Conservation (phyloP, 495 filamentous ascomycete species). For the Penicillium malachiteum region DNA sequence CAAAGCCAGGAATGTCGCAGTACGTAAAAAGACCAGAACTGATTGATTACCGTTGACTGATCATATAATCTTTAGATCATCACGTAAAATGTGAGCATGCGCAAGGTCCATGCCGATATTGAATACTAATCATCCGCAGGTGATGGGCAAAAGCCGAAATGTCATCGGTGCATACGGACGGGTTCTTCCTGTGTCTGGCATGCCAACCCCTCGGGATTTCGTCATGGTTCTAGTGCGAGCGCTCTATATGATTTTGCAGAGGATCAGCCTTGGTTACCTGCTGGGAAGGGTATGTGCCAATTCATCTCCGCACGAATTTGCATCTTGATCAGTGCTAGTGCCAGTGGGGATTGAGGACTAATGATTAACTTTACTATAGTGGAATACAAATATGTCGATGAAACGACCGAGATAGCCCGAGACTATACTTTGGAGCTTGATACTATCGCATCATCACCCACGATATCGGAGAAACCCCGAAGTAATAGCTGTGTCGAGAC, state of each 20-base stretch:
- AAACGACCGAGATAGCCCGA: slow-evolving; percentile 21
- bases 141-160: slow-evolving; percentile 20
- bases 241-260: slow-evolving; percentile 22
- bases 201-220: slow-evolving; percentile 13
- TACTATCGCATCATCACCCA: neutral
- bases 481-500: slow-evolving; percentile 6
- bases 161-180: slow-evolving; percentile 17
- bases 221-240: slow-evolving; percentile 26
- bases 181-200: slow-evolving; percentile 21
- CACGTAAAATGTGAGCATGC: slow-evolving; percentile 21
- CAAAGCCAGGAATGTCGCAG: slow-evolving; percentile 21
- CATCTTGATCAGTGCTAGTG: no score
- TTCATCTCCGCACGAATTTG: neutral
- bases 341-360: no score
- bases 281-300: slow-evolving; percentile 11
- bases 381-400: slow-evolving; percentile 22
- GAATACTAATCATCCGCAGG: slow-evolving; percentile 4
- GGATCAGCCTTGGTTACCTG: slow-evolving; percentile 22
- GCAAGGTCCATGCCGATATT: neutral
- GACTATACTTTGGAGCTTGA: slow-evolving; percentile 12
- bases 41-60: neutral
- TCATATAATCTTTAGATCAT: slow-evolving; percentile 6
- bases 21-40: slow-evolving; percentile 5
- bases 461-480: slow-evolving; percentile 3
- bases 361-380: slow-evolving; percentile 1